These are phyloP conservation scores for Neonectria coccinea DNA, from an alignment of 2,329 filamentous ascomycete species.

Conservation along the genomic window DNA sequence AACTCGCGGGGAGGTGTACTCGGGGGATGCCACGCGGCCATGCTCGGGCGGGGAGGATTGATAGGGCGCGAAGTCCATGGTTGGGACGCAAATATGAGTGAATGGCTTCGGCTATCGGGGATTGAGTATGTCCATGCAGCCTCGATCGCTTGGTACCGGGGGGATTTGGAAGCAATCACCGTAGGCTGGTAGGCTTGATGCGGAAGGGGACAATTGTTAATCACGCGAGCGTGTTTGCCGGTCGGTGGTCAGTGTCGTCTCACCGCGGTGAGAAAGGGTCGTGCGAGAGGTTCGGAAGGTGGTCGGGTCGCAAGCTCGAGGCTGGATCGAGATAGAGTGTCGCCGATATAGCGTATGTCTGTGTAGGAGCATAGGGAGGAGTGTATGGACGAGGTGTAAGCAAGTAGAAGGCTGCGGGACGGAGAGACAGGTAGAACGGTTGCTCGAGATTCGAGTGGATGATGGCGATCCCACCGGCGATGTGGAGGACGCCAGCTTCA, in stretches of 20 bases:
- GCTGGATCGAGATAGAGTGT: neutral
- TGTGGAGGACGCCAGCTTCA: slow-evolving; percentile 17
- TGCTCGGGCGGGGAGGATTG: slow-evolving; percentile 92
- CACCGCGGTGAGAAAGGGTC: neutral
- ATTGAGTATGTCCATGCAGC: slow-evolving; percentile 1
- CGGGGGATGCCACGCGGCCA: slow-evolving; percentile 81
- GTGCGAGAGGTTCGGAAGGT: neutral
- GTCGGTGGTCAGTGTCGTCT: neutral
- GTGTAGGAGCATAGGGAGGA: no score
- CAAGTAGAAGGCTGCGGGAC: neutral
- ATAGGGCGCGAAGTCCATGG: slow-evolving; percentile 96
- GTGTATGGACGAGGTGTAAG: neutral
- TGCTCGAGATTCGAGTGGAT: slow-evolving; percentile 14
- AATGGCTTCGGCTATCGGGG: slow-evolving; percentile 12
- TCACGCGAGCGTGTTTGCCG: neutral
- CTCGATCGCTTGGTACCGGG: neutral
- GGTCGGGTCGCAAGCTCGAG: neutral
- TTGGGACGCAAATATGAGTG: slow-evolving; percentile 31
- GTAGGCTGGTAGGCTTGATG: neutral
- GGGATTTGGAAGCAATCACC: neutral
- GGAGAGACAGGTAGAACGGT: slow-evolving; percentile 1
- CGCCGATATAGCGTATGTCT: neutral
- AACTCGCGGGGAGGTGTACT: slow-evolving; percentile 63
- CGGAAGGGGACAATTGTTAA: neutral
- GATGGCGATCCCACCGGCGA: slow-evolving; percentile 16